Percentiles rank a stretch among this genome's conserved stretches.
Conservation (phyloP, 1,284 basidiomycete species). For the Cutaneotrichosporon cavernicola region DNA sequence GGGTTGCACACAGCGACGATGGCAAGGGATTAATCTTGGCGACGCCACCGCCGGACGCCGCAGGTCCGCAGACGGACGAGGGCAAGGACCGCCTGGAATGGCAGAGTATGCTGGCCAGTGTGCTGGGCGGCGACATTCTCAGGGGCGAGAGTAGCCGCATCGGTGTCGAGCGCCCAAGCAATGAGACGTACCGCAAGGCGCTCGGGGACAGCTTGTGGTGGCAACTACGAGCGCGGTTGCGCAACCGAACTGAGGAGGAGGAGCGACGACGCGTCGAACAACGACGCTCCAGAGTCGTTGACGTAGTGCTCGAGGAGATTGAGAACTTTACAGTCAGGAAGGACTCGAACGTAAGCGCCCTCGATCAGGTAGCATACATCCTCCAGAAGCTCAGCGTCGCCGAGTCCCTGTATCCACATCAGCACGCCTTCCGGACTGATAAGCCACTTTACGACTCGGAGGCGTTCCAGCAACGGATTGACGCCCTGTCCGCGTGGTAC, state of each 20-base stretch:
- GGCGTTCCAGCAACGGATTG: constrained; percentile 72
- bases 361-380: constrained; percentile 69
- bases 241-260: constrained; percentile 75
- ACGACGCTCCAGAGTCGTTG: constrained; percentile 73
- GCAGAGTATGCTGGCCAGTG: constrained; percentile 90
- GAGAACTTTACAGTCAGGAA: constrained; percentile 62
- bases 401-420: constrained; percentile 81
- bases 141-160: constrained; percentile 90
- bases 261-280: constrained; percentile 81
- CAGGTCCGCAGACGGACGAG: constrained; percentile 54
- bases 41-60: constrained; percentile 23
- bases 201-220: constrained; percentile 77
- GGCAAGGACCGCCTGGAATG: constrained; percentile 84
- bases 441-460: constrained; percentile 67
- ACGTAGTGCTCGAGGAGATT: constrained; percentile 79
- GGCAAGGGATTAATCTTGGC: constrained; percentile 17
- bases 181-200: constrained; percentile 64
- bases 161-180: constrained; percentile 65
- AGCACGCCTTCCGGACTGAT: constrained; percentile 74
- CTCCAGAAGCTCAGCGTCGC: constrained; percentile 78
- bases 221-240: constrained; percentile 80
- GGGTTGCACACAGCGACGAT: constrained; percentile 20
- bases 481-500: constrained; percentile 85
- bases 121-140: constrained; percentile 86
- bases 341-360: constrained; percentile 55